Percentiles rank a stretch among this genome's conserved stretches.
Evolutionary conservation across 208 protist species (phyloP).

Genomic region (Crithidia thermophila): DNA sequence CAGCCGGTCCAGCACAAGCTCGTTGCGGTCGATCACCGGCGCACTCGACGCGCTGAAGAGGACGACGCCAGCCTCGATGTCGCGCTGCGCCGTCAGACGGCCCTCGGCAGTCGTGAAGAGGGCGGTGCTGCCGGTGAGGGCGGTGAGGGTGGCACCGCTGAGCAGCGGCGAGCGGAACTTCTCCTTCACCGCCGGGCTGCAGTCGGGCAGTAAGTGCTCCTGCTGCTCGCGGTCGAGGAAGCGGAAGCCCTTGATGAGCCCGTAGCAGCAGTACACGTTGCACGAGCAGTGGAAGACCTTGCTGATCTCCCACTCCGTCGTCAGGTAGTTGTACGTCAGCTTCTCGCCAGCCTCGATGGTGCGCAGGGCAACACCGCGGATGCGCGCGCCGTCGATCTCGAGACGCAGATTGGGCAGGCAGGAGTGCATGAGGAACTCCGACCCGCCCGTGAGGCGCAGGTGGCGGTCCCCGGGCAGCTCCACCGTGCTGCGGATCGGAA

Average conservation of each 20-base stretch:
- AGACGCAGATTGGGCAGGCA: conserved; percentile 86
- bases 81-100: conserved; percentile 50
- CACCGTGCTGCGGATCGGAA: conserved; percentile 79
- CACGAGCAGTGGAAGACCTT: conserved; percentile 84
- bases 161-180: conserved; percentile 58
- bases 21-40: conserved; percentile 36
- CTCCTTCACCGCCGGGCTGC: conserved; percentile 68
- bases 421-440: conserved; percentile 83
- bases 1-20: conserved; percentile 51
- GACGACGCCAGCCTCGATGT: conserved; percentile 63
- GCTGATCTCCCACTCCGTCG: conserved; percentile 85
- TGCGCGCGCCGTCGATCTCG: conserved; percentile 62
- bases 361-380: conserved; percentile 76
- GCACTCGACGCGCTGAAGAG: conserved; percentile 41
- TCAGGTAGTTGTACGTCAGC: conserved; percentile 89
- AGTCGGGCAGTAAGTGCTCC: conserved; percentile 64
- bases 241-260: conserved; percentile 79
- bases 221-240: conserved; percentile 77
- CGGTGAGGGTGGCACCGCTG: conserved; percentile 30
- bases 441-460: conserved; percentile 73
- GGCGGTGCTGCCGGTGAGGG: conserved; percentile 30
- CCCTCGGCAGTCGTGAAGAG: conserved; percentile 45
- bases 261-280: conserved; percentile 82
- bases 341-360: conserved; percentile 71
- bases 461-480: conserved; percentile 73